Evolutionary conservation across 495 filamentous ascomycete species (phyloP).

Genomic region (Delitschia confertaspora): DNA sequence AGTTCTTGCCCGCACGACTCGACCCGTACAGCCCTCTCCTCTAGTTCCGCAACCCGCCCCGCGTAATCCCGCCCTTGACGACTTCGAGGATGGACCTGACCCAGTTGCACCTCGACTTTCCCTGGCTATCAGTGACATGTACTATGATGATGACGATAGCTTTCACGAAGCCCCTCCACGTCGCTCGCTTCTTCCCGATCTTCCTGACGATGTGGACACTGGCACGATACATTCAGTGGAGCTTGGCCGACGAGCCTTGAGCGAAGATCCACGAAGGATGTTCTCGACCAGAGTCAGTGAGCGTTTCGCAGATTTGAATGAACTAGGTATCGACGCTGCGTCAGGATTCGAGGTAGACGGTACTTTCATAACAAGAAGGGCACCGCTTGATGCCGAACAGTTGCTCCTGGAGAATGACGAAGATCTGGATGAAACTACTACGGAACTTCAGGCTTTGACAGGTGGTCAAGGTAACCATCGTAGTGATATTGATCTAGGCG

Average conservation of each 20-base stretch:
- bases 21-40: slow-evolving; percentile 53
- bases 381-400: slow-evolving; percentile 27
- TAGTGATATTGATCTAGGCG: slow-evolving; percentile 22
- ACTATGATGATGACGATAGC: slow-evolving; percentile 41
- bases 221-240: slow-evolving; percentile 62
- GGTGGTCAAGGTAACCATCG: slow-evolving; percentile 18
- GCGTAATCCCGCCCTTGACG: slow-evolving; percentile 39
- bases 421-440: slow-evolving; percentile 37
- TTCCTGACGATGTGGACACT: slow-evolving; percentile 39
- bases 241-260: slow-evolving; percentile 52
- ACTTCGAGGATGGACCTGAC: slow-evolving; percentile 56
- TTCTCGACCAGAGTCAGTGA: slow-evolving; percentile 55
- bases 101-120: slow-evolving; percentile 57
- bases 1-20: slow-evolving; percentile 51
- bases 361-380: slow-evolving; percentile 28
- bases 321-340: slow-evolving; percentile 21
- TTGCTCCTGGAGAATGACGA: slow-evolving; percentile 34
- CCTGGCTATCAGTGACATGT: slow-evolving; percentile 59
- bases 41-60: slow-evolving; percentile 28
- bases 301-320: slow-evolving; percentile 43
- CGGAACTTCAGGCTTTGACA: slow-evolving; percentile 28
- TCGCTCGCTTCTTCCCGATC: slow-evolving; percentile 46
- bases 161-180: slow-evolving; percentile 44
- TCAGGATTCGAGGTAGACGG: slow-evolving; percentile 37
- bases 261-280: slow-evolving; percentile 41